Conservation (phyloP, 441 rosid genomes). For the Erodium moschatum region DNA sequence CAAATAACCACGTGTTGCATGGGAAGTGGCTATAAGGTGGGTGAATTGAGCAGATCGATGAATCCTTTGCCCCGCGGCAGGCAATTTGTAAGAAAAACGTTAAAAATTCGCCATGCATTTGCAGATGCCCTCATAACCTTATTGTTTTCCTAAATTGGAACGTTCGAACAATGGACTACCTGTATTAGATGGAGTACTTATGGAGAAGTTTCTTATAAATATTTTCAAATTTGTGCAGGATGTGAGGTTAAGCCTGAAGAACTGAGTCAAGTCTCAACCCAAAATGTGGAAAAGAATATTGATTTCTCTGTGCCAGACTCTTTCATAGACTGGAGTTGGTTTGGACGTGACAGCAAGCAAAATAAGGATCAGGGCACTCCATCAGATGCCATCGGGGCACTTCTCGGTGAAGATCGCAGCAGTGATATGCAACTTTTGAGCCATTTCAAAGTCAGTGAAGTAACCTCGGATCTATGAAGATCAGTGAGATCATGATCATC, state of each 20-base stretch:
- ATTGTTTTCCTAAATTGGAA: too few relatives aligned
- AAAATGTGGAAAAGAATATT: constrained; percentile 10
- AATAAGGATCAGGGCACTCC: constrained; percentile 19
- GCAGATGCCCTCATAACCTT: too few relatives aligned
- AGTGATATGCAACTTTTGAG: background rate
- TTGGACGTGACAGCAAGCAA: constrained; percentile 8
- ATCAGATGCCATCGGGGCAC: constrained; percentile 24
- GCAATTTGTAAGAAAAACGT: too few relatives aligned
- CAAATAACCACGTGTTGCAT: too few relatives aligned
- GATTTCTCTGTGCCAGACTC: constrained; percentile 20
- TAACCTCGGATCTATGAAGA: background rate
- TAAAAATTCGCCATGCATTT: too few relatives aligned
- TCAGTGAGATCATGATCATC: background rate
- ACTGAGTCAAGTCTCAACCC: background rate
- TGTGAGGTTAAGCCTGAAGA: constrained; percentile 12
- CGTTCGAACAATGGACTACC: too few relatives aligned
- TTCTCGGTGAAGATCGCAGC: constrained; percentile 30
- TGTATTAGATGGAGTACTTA: background rate
- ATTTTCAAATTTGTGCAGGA: constrained; percentile 18
- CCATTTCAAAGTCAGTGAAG: background rate
- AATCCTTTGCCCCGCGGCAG: too few relatives aligned
- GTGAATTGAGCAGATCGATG: too few relatives aligned
- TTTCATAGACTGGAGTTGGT: constrained; percentile 21
- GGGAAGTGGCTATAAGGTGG: too few relatives aligned
- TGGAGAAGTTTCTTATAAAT: background rate